phyloP scores from a whole-genome alignment of 2,329 filamentous ascomycete species.

The Cladosporium sp. region DNA sequence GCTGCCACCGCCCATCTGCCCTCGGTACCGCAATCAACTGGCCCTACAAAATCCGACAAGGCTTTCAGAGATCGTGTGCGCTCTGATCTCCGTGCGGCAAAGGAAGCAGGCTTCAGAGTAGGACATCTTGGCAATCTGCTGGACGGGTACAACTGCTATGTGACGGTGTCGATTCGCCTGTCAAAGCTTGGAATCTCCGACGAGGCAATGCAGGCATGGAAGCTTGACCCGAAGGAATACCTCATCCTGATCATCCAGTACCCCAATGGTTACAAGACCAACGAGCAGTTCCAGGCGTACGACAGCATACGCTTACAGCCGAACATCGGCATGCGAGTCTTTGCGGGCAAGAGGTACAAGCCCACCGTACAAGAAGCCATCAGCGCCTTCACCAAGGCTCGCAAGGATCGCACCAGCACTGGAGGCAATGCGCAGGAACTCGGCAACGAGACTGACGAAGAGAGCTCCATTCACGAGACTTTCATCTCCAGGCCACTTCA shows the following conservation, averaged over 20 bases:
- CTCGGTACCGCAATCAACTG: slow-evolving; percentile 16
- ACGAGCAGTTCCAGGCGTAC: slow-evolving; percentile 56
- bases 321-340: slow-evolving; percentile 64
- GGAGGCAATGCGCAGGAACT: background rate
- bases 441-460: slow-evolving; percentile 32
- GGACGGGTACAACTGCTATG: slow-evolving; percentile 50
- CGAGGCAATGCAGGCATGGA: slow-evolving; percentile 77
- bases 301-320: slow-evolving; percentile 40
- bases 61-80: slow-evolving; percentile 33
- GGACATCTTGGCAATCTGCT: slow-evolving; percentile 61
- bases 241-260: slow-evolving; percentile 73
- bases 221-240: slow-evolving; percentile 66
- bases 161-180: slow-evolving; percentile 71
- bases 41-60: slow-evolving; percentile 8
- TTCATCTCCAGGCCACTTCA: slow-evolving; percentile 75
- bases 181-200: slow-evolving; percentile 71
- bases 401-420: slow-evolving; percentile 29
- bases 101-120: slow-evolving; percentile 69
- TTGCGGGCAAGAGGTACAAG: slow-evolving; percentile 72
- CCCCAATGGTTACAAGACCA: slow-evolving; percentile 59
- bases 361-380: slow-evolving; percentile 61
- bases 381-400: slow-evolving; percentile 52
- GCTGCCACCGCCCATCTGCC: background rate
- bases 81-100: slow-evolving; percentile 62
- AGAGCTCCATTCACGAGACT: slow-evolving; percentile 53